Evolutionary conservation across 2,329 filamentous ascomycete genomes (phyloP).

Genomic region (Knoxdaviesia capensis): DNA sequence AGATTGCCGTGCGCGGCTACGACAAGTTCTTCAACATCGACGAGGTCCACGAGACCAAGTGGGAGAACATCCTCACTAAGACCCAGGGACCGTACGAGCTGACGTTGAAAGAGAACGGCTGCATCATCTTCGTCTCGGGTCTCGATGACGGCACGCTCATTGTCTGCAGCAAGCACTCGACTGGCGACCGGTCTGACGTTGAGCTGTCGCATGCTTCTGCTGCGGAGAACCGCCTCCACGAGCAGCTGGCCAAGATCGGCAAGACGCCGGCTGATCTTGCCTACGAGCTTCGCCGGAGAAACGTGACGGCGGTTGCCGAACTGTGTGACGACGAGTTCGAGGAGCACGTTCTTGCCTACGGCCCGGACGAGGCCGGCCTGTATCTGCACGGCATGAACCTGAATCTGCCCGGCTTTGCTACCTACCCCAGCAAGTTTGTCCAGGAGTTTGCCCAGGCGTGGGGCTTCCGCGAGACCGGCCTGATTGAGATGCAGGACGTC

Average conservation of each 20-base stretch:
- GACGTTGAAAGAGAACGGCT: constrained; percentile 97
- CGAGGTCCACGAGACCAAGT: constrained; percentile 66
- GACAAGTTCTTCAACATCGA: constrained; percentile 97
- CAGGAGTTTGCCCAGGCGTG: constrained; percentile 78
- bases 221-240: constrained; percentile 65
- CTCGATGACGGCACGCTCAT: constrained; percentile 75
- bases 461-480: constrained; percentile 82
- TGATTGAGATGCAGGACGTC: constrained; percentile 58
- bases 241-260: constrained; percentile 57
- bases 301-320: constrained; percentile 87
- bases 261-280: constrained; percentile 67
- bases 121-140: constrained; percentile 92
- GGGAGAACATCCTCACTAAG: constrained; percentile 54
- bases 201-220: constrained; percentile 64
- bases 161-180: constrained; percentile 98
- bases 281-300: constrained; percentile 52
- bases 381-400: constrained; percentile 94
- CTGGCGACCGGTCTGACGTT: constrained; percentile 52
- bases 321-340: constrained; percentile 93
- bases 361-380: constrained; percentile 61
- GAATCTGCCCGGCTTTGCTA: constrained; percentile 81
- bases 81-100: constrained; percentile 84
- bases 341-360: constrained; percentile 88
- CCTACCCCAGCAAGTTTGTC: constrained; percentile 65
- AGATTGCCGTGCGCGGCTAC: constrained; percentile 80